Evolutionary conservation across 2,329 filamentous ascomycete genomes (phyloP), one percentile per base, ranked within the genome.

Genomic region (Myriosclerotinia duriaeana): DNA sequence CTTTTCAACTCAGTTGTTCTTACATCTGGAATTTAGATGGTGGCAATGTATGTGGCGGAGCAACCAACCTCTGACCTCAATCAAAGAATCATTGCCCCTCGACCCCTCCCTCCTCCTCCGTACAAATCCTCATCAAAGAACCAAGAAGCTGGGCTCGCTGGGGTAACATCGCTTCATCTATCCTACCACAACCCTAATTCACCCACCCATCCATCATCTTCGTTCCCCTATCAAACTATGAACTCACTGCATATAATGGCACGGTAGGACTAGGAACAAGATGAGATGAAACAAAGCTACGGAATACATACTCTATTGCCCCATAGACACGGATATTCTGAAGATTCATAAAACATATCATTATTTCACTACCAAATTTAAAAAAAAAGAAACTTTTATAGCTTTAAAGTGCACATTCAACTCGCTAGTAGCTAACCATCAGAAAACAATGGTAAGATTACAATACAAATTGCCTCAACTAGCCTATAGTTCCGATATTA

Each of bases 11-110:
- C 26, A 14, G 6, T 8, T 36, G 9, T 9, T 38, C 3, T 17
- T 14, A 5, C 26, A 3, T 36, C 44, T 38, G 12, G 44, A 22
- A 48, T 48, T 11, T 50, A 38, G n/a, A 38, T 48, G 42, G 56
- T 60, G 44, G 42, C 56, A 22, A 50, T 36, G 9, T 26, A 22
- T 48, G 56, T 60, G 56, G 56, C 56, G 56, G 56, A 60, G 56
- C 3, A 50, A 50, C 12, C 8, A 20, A 38, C 42, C 30, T 50
- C 12, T 50, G 30, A 12, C 20, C 56, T 60, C 20, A 6, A 60
- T 50, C 56, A 48, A 60, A 58, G 15, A 58, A 46, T n/a, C 44
- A 9, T 46, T 46, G 20, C 44, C 44, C 44, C 44, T 46, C 17
- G 20, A 44, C 6, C 44, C 20, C 44, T 46, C 7, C 20, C 44